Percentiles rank a stretch among this genome's conserved stretches.
These are phyloP conservation scores for Fragosphaeria purpurea DNA, from an alignment of 2,329 filamentous ascomycete species.

Conservation along the genomic window DNA sequence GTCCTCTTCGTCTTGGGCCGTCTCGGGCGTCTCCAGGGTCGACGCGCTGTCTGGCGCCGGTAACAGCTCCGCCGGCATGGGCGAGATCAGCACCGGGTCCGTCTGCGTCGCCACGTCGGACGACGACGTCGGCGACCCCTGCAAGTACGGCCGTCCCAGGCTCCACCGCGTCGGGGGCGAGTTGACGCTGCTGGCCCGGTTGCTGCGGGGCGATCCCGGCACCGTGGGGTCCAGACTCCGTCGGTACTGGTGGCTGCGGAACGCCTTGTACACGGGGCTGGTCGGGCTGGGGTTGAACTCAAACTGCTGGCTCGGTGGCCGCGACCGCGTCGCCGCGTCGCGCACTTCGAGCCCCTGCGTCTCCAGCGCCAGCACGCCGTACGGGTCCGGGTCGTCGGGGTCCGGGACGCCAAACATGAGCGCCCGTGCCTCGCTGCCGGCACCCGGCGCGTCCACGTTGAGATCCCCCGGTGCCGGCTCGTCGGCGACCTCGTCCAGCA, in stretches of 20 bases:
- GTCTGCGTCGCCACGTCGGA: background rate
- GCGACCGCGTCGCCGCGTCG: conserved; percentile 25
- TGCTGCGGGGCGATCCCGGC: too few species aligned
- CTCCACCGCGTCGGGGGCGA: too few species aligned
- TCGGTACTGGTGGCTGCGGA: conserved; percentile 22
- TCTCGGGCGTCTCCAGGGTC: background rate
- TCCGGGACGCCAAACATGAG: conserved; percentile 27
- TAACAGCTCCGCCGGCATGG: background rate
- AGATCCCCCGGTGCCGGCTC: conserved; percentile 27
- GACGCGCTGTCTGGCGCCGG: background rate
- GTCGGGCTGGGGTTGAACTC: conserved; percentile 26
- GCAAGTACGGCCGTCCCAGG: background rate
- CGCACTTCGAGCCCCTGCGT: conserved; percentile 26
- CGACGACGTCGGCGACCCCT: background rate
- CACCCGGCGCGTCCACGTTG: conserved; percentile 19
- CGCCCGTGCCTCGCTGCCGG: conserved; percentile 5
- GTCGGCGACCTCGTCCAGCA: conserved; percentile 25
- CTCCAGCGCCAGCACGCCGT: conserved; percentile 26
- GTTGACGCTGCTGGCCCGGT: too few species aligned
- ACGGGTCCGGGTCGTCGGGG: conserved; percentile 27
- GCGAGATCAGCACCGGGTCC: background rate
- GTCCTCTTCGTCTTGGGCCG: background rate
- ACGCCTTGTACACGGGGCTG: conserved; percentile 20
- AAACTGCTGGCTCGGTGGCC: conserved; percentile 25
- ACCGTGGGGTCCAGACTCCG: too few species aligned